Evolutionary conservation across 2,329 filamentous ascomycete species (phyloP), one percentile per base, ranked within the genome.

Genomic region (Colletotrichum sp.): DNA sequence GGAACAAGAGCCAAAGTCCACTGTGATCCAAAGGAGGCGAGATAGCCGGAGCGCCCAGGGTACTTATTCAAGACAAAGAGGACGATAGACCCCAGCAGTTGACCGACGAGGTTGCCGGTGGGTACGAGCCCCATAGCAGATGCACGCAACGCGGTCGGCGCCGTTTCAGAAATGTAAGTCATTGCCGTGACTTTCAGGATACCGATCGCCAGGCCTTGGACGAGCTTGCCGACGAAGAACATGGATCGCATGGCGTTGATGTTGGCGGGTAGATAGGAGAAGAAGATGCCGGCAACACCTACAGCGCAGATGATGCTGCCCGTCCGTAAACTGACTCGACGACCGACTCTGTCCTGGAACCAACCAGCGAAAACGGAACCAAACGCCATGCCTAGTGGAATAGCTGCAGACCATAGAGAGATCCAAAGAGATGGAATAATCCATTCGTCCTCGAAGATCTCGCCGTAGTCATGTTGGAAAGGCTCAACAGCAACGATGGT

Each of bases 91-190:
- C 81, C 80, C 2, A 82, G 74, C 0, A 82, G 77, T 21, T 82
- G 81, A 1, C 81, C 81, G 0, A 82, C 28, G 0, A 82, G 64
- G 3, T 79, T 82, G 0, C 80, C 80, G 0, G 78, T 80, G 1
- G 81, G 81, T 2, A 82, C 78, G 2, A 82, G n/a, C 1, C 78
- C 81, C 80, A 82, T 81, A 0, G 78, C 79, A 1, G 81, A 75
- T 8, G 78, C 81, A 1, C 81, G 79, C 0, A 82, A 63, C 0
- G 81, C 77, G 0, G 79, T 81, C 1, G 81, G 81, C 0, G 81
- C 76, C 10, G 79, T 82, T 28, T 82, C 81, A 0, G 81, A 82
- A 1, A 82, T 78, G 71, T 97, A 81, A 1, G 81, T 81, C 12
- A 81, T 74, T 26, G 77, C 78, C 1, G 78, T 79, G 1, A 79